phyloP scores from a whole-genome alignment of 306 rosid genomes.

The Pterocarpus santalinus region DNA sequence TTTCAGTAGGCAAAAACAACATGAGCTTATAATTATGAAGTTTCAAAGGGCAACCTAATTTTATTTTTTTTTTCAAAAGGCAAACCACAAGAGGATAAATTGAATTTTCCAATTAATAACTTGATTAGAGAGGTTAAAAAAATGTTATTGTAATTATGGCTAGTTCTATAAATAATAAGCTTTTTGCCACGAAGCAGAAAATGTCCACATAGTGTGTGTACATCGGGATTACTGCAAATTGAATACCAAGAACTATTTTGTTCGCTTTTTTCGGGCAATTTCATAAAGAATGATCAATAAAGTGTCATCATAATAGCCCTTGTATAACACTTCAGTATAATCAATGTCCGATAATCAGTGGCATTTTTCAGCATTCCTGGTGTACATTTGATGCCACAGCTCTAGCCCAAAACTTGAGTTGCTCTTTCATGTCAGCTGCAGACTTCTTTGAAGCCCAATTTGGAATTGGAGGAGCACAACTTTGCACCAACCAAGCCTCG shows the following conservation, averaged over 20 bases:
- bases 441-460: constrained; percentile 63
- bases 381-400: constrained; percentile 83
- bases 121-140: background rate
- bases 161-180: background rate
- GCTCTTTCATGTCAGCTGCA: constrained; percentile 71
- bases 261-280: constrained; percentile 7
- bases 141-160: background rate
- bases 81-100: background rate
- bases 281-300: constrained; percentile 40
- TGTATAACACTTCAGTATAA: constrained; percentile 1
- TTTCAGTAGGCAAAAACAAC: background rate
- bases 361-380: constrained; percentile 56
- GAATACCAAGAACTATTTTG: constrained; percentile 28
- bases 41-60: background rate
- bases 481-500: constrained; percentile 84
- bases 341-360: constrained; percentile 1
- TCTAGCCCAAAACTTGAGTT: constrained; percentile 94
- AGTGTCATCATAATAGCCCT: constrained; percentile 25
- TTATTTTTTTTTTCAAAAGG: background rate
- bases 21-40: background rate
- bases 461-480: constrained; percentile 69
- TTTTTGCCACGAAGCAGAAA: background rate
- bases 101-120: background rate
- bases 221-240: background rate
- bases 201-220: background rate